These are phyloP conservation scores for Phaeomoniella chlamydospora DNA, from an alignment of 2,329 filamentous ascomycete genomes.

Conservation along the genomic window DNA sequence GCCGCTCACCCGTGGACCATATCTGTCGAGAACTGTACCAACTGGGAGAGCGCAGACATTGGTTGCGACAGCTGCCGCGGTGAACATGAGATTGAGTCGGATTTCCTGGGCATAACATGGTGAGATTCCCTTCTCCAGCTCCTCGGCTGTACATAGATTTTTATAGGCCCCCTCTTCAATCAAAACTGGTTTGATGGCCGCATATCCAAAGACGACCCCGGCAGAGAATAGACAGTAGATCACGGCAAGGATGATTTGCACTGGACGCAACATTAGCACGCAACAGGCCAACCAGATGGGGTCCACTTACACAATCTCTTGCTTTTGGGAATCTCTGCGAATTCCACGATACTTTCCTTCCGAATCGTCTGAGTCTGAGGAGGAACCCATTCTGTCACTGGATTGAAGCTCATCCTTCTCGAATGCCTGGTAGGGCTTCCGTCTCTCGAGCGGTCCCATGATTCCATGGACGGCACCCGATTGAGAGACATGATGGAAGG, in stretches of 20 bases:
- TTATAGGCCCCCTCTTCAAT: conserved; percentile 59
- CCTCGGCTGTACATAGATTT: conserved; percentile 43
- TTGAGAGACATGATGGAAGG: conserved; percentile 23
- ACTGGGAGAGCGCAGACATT: conserved; percentile 78
- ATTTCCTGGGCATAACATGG: conserved; percentile 46
- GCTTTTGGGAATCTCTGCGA: conserved; percentile 33
- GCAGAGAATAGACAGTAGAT: conserved; percentile 64
- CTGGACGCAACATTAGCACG: too few species aligned
- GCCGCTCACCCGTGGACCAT: conserved; percentile 63
- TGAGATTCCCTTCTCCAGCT: conserved; percentile 31
- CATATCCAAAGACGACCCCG: conserved; percentile 72
- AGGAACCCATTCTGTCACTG: conserved; percentile 23
- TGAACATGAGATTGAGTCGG: conserved; percentile 13
- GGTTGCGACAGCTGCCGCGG: conserved; percentile 60
- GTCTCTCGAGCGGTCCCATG: conserved; percentile 21
- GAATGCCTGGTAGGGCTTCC: conserved; percentile 18
- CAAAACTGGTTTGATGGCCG: conserved; percentile 68
- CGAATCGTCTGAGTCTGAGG: conserved; percentile 13
- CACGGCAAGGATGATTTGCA: conserved; percentile 54
- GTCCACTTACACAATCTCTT: conserved; percentile 37
- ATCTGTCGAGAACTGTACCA: conserved; percentile 71
- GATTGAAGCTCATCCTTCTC: conserved; percentile 26
- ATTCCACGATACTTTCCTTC: conserved; percentile 10
- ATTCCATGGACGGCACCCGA: conserved; percentile 27
- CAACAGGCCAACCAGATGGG: too few species aligned